phyloP scores from a whole-genome alignment of 257 asterid genomes.

The Linderniella brevidens region DNA sequence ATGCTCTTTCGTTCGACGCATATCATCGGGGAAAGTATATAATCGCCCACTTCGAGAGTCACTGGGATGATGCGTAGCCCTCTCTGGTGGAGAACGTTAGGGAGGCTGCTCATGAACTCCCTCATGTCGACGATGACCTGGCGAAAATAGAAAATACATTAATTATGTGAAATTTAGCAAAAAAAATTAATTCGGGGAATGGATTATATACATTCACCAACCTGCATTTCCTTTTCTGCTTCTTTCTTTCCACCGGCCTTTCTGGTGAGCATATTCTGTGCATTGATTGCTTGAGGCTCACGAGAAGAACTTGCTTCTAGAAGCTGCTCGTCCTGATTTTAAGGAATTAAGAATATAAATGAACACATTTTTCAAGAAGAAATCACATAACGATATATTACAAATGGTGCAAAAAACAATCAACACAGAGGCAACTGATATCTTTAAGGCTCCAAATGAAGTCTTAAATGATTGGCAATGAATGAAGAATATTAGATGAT shows the following conservation, averaged over 20 bases:
- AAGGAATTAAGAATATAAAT: constrained; percentile 9
- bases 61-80: constrained; percentile 88
- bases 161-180: not conserved
- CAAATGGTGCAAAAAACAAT: not conserved
- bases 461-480: not conserved
- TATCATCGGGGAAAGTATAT: constrained; percentile 82
- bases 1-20: constrained; percentile 95
- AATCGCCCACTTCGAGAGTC: constrained; percentile 94
- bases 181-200: not conserved
- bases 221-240: constrained; percentile 69
- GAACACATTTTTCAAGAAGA: not conserved
- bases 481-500: constrained; percentile 6
- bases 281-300: constrained; percentile 42
- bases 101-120: constrained; percentile 99
- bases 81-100: constrained; percentile 88
- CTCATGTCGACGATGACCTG: constrained; percentile 99
- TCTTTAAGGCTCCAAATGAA: too few relatives aligned
- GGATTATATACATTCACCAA: constrained; percentile 19
- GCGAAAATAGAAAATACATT: constrained; percentile 3
- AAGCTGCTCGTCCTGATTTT: constrained; percentile 54
- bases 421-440: not conserved
- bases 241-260: constrained; percentile 93
- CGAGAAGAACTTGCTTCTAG: constrained; percentile 31
- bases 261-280: constrained; percentile 67
- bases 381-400: not conserved